Conservation (phyloP, 179 eudicot genomes). For the Silene vulgaris region DNA sequence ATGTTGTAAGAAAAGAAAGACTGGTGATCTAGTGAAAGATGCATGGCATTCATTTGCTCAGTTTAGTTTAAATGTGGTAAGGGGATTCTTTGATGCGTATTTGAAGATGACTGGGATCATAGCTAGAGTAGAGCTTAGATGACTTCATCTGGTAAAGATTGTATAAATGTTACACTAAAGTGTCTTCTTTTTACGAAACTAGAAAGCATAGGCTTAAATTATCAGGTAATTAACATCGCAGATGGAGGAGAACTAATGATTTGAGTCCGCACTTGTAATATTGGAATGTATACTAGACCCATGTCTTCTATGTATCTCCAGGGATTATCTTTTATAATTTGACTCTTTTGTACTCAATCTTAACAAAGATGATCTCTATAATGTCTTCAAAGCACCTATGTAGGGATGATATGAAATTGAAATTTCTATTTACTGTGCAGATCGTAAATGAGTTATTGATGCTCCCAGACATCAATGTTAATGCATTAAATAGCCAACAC, state of each 20-base stretch:
- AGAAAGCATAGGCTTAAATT: not conserved
- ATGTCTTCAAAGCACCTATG: conserved; percentile 5
- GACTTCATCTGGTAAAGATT: not conserved
- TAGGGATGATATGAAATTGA: not conserved
- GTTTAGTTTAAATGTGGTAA: not conserved
- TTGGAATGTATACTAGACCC: not conserved
- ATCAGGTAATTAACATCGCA: not conserved
- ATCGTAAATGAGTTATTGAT: conserved; percentile 46
- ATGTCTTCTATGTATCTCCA: not conserved
- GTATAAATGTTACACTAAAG: not conserved
- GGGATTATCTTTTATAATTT: not conserved
- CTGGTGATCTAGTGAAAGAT: not conserved
- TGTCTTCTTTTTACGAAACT: not conserved
- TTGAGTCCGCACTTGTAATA: too few relatives aligned
- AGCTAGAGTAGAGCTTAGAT: not conserved
- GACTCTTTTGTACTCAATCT: not conserved
- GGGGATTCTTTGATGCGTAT: not conserved
- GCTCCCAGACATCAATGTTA: conserved; percentile 56
- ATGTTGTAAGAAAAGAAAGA: not conserved
- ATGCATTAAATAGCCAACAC: conserved; percentile 55
- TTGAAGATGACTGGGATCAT: not conserved
- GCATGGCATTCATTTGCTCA: not conserved
- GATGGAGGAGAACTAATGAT: not conserved
- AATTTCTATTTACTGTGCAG: conserved; percentile 31
- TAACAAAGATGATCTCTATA: not conserved